Conservation (phyloP, 805 yeast genomes). For the Candida multigemmis region DNA sequence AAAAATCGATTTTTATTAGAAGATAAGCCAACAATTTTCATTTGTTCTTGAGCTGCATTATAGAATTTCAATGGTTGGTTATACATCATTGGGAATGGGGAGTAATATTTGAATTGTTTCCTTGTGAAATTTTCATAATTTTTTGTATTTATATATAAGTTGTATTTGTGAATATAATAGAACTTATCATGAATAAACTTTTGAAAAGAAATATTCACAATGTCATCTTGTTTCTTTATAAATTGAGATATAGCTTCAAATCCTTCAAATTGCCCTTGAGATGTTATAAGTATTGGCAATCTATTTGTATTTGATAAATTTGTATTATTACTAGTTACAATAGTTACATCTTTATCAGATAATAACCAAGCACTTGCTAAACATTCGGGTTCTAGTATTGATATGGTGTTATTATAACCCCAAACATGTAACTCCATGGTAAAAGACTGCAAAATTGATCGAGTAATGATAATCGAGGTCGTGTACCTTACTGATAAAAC, state of each 20-base stretch:
- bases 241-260: conserved; percentile 7
- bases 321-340: conserved; percentile 52
- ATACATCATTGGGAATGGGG: conserved; percentile 73
- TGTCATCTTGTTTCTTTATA: conserved; percentile 4
- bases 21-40: conserved; percentile 20
- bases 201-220: conserved; percentile 24
- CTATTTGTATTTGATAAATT: conserved; percentile 39
- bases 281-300: conserved; percentile 38
- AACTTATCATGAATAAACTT: conserved; percentile 32
- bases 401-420: conserved; percentile 35
- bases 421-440: conserved; percentile 39
- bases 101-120: conserved; percentile 38
- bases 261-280: conserved; percentile 9
- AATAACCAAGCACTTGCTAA: conserved; percentile 39
- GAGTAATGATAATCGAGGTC: no score
- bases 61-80: conserved; percentile 48
- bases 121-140: conserved; percentile 59
- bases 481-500: no score
- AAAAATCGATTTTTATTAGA: conserved; percentile 19
- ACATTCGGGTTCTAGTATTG: conserved; percentile 44
- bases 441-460: no score
- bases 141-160: conserved; percentile 32
- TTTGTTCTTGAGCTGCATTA: conserved; percentile 24
- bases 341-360: conserved; percentile 8
- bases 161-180: conserved; percentile 44